Conservation (phyloP, 164 flowering plant genomes). For the Annona squamosa region DNA sequence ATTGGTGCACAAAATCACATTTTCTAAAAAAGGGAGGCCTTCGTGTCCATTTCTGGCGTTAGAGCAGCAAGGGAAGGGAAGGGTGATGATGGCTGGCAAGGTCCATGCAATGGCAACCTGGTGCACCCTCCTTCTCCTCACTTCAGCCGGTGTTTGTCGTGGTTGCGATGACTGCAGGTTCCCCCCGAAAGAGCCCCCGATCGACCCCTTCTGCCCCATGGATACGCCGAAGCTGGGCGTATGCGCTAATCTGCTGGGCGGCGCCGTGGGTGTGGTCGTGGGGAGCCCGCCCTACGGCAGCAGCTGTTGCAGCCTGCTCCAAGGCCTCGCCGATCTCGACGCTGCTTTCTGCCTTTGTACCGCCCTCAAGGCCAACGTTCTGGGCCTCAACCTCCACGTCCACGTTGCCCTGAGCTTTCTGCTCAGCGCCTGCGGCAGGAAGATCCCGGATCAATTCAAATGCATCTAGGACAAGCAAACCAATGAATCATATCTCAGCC, state of each 20-base stretch:
- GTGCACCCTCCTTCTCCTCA: slow-evolving; percentile 1
- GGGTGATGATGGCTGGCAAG: neutral
- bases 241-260: slow-evolving; percentile 36
- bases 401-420: slow-evolving; percentile 37
- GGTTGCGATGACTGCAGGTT: slow-evolving; percentile 1
- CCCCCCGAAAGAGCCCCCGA: slow-evolving; percentile 10
- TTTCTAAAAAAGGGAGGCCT: neutral
- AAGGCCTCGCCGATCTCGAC: slow-evolving; percentile 42
- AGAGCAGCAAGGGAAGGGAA: neutral
- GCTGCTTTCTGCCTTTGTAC: slow-evolving; percentile 53
- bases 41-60: neutral
- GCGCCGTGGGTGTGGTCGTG: slow-evolving; percentile 15
- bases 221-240: slow-evolving; percentile 49
- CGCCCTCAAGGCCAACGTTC: slow-evolving; percentile 48
- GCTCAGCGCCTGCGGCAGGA: slow-evolving; percentile 35
- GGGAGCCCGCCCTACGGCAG: slow-evolving; percentile 21
- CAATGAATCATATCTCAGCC: neutral
- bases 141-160: neutral
- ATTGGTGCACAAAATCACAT: neutral
- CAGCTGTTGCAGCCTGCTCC: slow-evolving; percentile 39
- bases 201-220: slow-evolving; percentile 28
- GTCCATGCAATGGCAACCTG: neutral
- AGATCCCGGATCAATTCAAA: slow-evolving; percentile 42
- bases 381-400: slow-evolving; percentile 38
- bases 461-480: slow-evolving; percentile 17